Base-by-base conservation (phyloP, 208 protist genomes). In the Trypanosoma scelopori region DNA sequence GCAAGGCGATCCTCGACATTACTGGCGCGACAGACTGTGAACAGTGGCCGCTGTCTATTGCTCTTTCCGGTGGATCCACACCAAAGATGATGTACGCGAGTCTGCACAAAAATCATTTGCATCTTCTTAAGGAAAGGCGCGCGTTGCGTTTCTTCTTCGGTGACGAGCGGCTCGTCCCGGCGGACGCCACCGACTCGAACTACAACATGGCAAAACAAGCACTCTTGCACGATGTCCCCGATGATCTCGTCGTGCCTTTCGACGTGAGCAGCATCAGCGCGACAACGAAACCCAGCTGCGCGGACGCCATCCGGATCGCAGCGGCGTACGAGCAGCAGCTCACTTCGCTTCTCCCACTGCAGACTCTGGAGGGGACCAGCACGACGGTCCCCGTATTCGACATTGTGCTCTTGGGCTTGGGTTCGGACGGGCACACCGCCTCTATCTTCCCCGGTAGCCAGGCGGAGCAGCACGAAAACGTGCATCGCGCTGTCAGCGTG, bases 331-430 rank as follows among this genome's bases (percentile, higher is more conserved):
- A 63, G 39, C 46, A 55, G 43, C 79, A 58, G 68, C 32, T 45
- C 50, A 78, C 39, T 23, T 51, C 69, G 46, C 55, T 64, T 12
- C 20, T 53, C 12, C 30, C 73, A 42, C n/a, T 22, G 25, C 1
- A 55, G 18, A 55, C 39, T 9, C 63, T 57, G 32, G 59, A 57
- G 22, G 73, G 55, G 16, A 37, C 67, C 27, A 32, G 15, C 0
- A 39, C 71, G 28, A 35, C 25, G 13, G 50, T 85, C 13, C 89
- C 83, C 4, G 59, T 84, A 0, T 62, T 90, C 46, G 89, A 94
- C 61, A 74, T 94, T 48, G 81, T 92, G 3, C 72, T 94, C 27
- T 79, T 94, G 27, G 89, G 89, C 25, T 81, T 94, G 27, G 89
- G 89, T 55, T 61, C 81, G 0, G 89, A 94, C 39, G 88, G 89